Conservation (phyloP, 2,329 filamentous ascomycete genomes). For the Akanthomyces uredinophilus region DNA sequence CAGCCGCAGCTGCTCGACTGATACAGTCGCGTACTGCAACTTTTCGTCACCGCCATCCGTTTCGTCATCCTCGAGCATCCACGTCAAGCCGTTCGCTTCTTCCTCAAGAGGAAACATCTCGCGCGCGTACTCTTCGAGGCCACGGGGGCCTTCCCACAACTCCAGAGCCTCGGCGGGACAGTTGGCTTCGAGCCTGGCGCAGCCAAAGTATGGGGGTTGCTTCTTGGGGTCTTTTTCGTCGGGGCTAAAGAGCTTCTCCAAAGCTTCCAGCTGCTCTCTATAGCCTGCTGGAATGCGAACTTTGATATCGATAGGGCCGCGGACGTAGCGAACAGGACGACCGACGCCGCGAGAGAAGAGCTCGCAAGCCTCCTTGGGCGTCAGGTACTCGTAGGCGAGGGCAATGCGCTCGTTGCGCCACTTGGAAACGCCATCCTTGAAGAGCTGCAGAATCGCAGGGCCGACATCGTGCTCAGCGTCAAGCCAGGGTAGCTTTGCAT, state of each 20-base stretch:
- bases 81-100: constrained; percentile 85
- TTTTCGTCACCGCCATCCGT: constrained; percentile 33
- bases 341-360: constrained; percentile 75
- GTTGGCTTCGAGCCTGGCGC: constrained; percentile 50
- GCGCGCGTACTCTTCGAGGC: constrained; percentile 87
- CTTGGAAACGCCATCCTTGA: constrained; percentile 84
- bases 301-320: constrained; percentile 73
- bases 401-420: constrained; percentile 80
- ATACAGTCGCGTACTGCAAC: constrained; percentile 29
- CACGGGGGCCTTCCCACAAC: constrained; percentile 87
- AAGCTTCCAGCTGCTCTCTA: constrained; percentile 72
- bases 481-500: constrained; percentile 86
- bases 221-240: constrained; percentile 46
- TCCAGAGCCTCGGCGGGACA: constrained; percentile 72
- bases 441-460: constrained; percentile 84
- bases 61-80: constrained; percentile 67
- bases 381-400: constrained; percentile 84
- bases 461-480: constrained; percentile 96
- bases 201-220: constrained; percentile 61
- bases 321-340: constrained; percentile 71
- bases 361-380: constrained; percentile 74
- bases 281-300: constrained; percentile 86
- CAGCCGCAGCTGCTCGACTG: constrained; percentile 36
- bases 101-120: constrained; percentile 95
- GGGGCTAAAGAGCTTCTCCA: constrained; percentile 55